phyloP scores from a whole-genome alignment of 2,329 filamentous ascomycete species.

The Cladophialophora carrionii region DNA sequence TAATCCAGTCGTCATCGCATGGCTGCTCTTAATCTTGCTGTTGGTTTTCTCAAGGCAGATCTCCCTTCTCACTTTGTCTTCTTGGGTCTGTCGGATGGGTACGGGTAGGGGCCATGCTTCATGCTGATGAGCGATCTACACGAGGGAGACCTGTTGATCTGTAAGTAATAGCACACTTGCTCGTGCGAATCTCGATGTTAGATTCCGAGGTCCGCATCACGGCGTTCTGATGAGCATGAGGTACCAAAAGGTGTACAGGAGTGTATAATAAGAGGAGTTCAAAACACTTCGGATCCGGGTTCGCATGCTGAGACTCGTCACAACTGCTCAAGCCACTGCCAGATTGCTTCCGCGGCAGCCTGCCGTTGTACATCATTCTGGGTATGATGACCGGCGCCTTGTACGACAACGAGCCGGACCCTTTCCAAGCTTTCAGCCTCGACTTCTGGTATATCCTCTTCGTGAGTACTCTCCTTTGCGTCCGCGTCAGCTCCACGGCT shows the following conservation, averaged over 20 bases:
- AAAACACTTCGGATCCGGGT: background rate
- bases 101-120: conserved; percentile 3
- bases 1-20: conserved; percentile 13
- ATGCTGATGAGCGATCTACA: conserved; percentile 31
- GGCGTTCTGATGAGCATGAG: conserved; percentile 29
- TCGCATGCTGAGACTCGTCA: background rate
- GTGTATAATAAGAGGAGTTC: conserved; percentile 26
- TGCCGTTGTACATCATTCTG: background rate
- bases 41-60: conserved; percentile 10
- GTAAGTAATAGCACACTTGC: conserved; percentile 28
- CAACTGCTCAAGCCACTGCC: conserved; percentile 2
- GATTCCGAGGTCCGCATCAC: conserved; percentile 13
- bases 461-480: background rate
- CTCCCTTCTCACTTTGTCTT: conserved; percentile 30
- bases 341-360: background rate
- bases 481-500: background rate
- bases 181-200: conserved; percentile 1
- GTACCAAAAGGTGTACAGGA: conserved; percentile 26
- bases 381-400: background rate
- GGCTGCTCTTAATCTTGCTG: conserved; percentile 16
- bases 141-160: conserved; percentile 23
- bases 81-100: conserved; percentile 4
- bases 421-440: background rate
- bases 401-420: background rate
- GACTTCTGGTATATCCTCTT: background rate